These are phyloP conservation scores for Macrocystidia cucumis DNA, from an alignment of 1,284 basidiomycete genomes.

Conservation along the genomic window DNA sequence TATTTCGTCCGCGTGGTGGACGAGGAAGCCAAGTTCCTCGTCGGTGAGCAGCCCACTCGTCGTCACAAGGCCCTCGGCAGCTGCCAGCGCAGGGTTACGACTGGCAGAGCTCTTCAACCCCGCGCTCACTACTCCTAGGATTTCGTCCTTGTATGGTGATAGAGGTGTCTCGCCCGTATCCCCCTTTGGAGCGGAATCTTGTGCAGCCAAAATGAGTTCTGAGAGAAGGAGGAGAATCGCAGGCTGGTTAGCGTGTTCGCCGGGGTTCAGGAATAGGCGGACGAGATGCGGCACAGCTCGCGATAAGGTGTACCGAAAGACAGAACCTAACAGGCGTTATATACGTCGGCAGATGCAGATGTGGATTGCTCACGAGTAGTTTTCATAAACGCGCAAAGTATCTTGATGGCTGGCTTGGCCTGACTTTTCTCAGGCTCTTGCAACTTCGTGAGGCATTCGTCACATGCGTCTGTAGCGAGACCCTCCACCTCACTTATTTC, in stretches of 20 bases:
- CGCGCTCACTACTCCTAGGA: constrained; percentile 59
- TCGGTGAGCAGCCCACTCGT: constrained; percentile 57
- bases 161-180: constrained; percentile 32
- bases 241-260: constrained; percentile 69
- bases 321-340: constrained; percentile 42
- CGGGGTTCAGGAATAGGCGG: constrained; percentile 69
- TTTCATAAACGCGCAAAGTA: constrained; percentile 68
- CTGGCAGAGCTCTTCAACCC: constrained; percentile 52
- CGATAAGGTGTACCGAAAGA: constrained; percentile 61
- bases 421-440: constrained; percentile 89
- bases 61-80: constrained; percentile 56
- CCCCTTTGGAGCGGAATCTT: constrained; percentile 37
- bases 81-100: constrained; percentile 52
- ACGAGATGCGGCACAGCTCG: constrained; percentile 70
- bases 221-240: constrained; percentile 58
- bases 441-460: constrained; percentile 74
- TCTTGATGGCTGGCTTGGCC: constrained; percentile 78
- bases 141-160: constrained; percentile 65
- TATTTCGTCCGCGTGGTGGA: constrained; percentile 72
- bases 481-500: constrained; percentile 39
- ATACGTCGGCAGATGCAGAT: constrained; percentile 5
- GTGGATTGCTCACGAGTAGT: constrained; percentile 57
- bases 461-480: constrained; percentile 67
- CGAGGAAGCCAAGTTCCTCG: constrained; percentile 74
- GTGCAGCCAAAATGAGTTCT: constrained; percentile 49